phyloP scores from a whole-genome alignment of 1,139 yeast genomes.

The Debaryomyces robertsiae region DNA sequence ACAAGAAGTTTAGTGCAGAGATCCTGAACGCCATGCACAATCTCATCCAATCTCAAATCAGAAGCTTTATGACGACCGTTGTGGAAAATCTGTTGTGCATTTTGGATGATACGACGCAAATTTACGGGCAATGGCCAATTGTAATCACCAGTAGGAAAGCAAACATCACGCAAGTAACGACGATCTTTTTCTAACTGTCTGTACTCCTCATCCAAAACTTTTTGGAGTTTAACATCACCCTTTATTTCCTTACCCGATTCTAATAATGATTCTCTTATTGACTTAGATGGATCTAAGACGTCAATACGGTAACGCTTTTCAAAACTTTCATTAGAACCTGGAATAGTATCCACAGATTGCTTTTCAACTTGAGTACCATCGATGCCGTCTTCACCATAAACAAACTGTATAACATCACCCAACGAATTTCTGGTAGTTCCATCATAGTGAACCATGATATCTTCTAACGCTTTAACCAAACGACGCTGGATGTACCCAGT shows the following conservation, averaged over 20 bases:
- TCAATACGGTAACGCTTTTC: slow-evolving; percentile 87
- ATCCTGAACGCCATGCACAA: slow-evolving; percentile 71
- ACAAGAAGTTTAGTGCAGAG: slow-evolving; percentile 71
- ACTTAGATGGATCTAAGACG: slow-evolving; percentile 67
- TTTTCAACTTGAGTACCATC: slow-evolving; percentile 98
- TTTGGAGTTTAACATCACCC: slow-evolving; percentile 87
- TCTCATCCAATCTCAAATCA: slow-evolving; percentile 82
- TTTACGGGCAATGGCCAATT: slow-evolving; percentile 98
- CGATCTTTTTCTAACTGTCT: slow-evolving; percentile 78
- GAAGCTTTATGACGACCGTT: slow-evolving; percentile 89
- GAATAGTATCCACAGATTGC: slow-evolving; percentile 95
- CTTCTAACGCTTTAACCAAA: slow-evolving; percentile 96
- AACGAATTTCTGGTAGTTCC: slow-evolving; percentile 97
- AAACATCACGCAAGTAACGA: slow-evolving; percentile 69
- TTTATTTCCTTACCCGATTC: slow-evolving; percentile 90
- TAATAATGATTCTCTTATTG: slow-evolving; percentile 69
- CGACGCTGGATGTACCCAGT: slow-evolving; percentile 99
- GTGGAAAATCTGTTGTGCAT: slow-evolving; percentile 96
- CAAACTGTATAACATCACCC: slow-evolving; percentile 94
- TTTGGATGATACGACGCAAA: slow-evolving; percentile 93
- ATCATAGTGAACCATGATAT: slow-evolving; percentile 98
- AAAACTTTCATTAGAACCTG: slow-evolving; percentile 84
- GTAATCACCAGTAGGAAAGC: slow-evolving; percentile 91
- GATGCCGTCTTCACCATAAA: slow-evolving; percentile 98
- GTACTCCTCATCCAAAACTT: slow-evolving; percentile 80